Conservation (phyloP, 2,329 filamentous ascomycete genomes). For the Arthrobotrys musiformis region DNA sequence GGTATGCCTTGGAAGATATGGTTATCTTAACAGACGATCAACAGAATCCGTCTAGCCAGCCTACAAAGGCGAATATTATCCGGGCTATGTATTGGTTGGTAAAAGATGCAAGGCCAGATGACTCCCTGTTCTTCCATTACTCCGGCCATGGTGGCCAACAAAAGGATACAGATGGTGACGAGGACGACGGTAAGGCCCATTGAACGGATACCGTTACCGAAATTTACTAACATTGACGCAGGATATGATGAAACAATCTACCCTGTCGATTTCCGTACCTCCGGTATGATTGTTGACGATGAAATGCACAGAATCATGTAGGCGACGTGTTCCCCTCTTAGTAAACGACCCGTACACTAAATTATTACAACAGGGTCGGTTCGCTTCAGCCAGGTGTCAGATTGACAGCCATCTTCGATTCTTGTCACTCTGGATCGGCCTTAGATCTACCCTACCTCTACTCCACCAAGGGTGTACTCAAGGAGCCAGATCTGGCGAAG, state of each 20-base stretch:
- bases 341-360: background rate
- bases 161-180: conserved; percentile 77
- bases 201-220: background rate
- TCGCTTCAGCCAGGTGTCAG: conserved; percentile 84
- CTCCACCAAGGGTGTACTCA: conserved; percentile 79
- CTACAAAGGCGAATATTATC: conserved; percentile 79
- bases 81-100: conserved; percentile 81
- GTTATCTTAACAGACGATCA: conserved; percentile 81
- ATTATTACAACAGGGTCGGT: conserved; percentile 67
- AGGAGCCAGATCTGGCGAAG: conserved; percentile 83
- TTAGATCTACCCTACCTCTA: conserved; percentile 83
- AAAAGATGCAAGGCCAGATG: conserved; percentile 76
- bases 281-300: conserved; percentile 81
- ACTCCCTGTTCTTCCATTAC: conserved; percentile 81
- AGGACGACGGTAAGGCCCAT: conserved; percentile 71
- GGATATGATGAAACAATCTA: conserved; percentile 80
- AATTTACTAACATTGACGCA: conserved; percentile 11
- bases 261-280: conserved; percentile 75
- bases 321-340: background rate
- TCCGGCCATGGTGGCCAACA: conserved; percentile 82
- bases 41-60: conserved; percentile 74
- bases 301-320: conserved; percentile 78
- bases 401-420: conserved; percentile 83
- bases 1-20: conserved; percentile 82
- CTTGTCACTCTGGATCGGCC: conserved; percentile 80